phyloP scores from a whole-genome alignment of 495 filamentous ascomycete species.

The Podospora didyma region DNA sequence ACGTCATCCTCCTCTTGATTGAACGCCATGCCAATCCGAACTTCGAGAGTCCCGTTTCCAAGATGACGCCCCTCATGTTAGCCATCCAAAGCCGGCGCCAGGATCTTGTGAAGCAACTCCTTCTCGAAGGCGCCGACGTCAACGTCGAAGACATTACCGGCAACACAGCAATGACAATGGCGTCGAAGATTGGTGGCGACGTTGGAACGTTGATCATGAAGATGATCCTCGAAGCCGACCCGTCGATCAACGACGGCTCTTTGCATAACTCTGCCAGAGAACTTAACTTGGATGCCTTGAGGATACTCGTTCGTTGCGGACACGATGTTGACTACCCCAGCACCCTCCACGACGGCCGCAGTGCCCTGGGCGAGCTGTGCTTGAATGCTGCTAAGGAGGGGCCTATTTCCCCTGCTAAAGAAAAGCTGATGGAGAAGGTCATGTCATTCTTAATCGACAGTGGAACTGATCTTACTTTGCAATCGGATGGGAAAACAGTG shows the following conservation, averaged over 20 bases:
- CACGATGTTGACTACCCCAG: slow-evolving; percentile 50
- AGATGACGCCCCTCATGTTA: slow-evolving; percentile 45
- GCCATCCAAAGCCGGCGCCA: slow-evolving; percentile 39
- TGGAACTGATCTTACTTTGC: slow-evolving; percentile 38
- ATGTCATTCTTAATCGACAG: slow-evolving; percentile 38
- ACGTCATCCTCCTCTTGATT: slow-evolving; percentile 38
- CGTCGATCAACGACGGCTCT: slow-evolving; percentile 45
- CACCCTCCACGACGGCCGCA: slow-evolving; percentile 42
- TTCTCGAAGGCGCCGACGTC: slow-evolving; percentile 44
- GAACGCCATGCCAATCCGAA: slow-evolving; percentile 44
- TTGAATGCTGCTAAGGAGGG: slow-evolving; percentile 38
- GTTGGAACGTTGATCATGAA: slow-evolving; percentile 42
- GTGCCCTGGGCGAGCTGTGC: slow-evolving; percentile 45
- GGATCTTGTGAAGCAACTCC: slow-evolving; percentile 38
- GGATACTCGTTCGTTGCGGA: slow-evolving; percentile 38
- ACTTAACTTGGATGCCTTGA: slow-evolving; percentile 40
- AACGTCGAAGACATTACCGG: slow-evolving; percentile 38
- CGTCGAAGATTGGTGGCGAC: slow-evolving; percentile 43
- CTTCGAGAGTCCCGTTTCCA: slow-evolving; percentile 37
- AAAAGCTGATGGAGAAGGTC: slow-evolving; percentile 46
- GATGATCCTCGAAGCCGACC: slow-evolving; percentile 39
- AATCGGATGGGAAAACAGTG: slow-evolving; percentile 40
- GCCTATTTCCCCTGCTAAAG: slow-evolving; percentile 31
- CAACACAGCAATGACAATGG: slow-evolving; percentile 46
- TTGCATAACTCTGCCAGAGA: slow-evolving; percentile 47